phyloP scores from a whole-genome alignment of 768 basidiomycete species.

The Pulveroboletus frians region DNA sequence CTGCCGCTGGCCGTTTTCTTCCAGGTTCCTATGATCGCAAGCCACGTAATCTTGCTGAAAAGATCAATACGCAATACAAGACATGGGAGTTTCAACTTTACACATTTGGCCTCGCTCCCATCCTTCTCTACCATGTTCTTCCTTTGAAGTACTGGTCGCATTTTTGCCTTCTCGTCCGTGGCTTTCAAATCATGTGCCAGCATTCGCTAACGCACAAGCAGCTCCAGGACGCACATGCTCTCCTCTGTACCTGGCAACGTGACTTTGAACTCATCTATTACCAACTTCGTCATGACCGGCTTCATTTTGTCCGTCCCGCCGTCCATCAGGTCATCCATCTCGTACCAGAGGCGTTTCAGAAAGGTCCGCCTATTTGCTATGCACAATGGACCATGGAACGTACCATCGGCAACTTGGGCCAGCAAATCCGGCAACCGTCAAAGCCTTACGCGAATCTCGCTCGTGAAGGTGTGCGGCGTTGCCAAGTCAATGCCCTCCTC shows the following conservation, averaged over 20 bases:
- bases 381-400: too few relatives aligned
- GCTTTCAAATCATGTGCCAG: constrained; percentile 21
- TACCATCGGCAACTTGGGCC: too few relatives aligned
- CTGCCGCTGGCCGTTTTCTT: neutral
- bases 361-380: too few relatives aligned
- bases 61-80: constrained; percentile 27
- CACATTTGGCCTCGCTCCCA: constrained; percentile 16
- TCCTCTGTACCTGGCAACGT: constrained; percentile 19
- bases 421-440: too few relatives aligned
- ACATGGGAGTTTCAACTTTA: constrained; percentile 23
- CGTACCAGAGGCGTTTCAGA: too few relatives aligned
- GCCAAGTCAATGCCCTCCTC: too few relatives aligned
- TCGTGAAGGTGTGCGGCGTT: too few relatives aligned
- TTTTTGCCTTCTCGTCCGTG: constrained; percentile 20
- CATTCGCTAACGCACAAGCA: constrained; percentile 9
- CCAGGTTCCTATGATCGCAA: constrained; percentile 12
- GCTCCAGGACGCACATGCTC: constrained; percentile 9
- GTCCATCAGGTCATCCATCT: too few relatives aligned
- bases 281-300: neutral
- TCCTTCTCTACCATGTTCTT: constrained; percentile 14
- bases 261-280: constrained; percentile 32
- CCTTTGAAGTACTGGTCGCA: constrained; percentile 13
- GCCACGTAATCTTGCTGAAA: constrained; percentile 22
- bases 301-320: too few relatives aligned
- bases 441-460: too few relatives aligned